phyloP scores from a whole-genome alignment of 345 rosid species.

The Anacardium occidentale region DNA sequence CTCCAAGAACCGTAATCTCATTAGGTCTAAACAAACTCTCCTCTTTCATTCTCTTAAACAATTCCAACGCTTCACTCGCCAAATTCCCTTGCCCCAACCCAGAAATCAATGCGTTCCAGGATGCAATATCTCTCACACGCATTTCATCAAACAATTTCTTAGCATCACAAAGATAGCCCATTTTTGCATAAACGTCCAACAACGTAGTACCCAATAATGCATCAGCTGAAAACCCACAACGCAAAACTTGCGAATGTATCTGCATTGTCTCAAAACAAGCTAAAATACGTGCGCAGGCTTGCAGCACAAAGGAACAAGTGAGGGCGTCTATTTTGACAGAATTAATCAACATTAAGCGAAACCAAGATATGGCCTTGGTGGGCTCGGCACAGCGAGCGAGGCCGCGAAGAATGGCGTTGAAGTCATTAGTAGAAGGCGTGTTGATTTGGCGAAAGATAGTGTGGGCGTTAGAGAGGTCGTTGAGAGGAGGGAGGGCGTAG shows the following conservation, averaged over 20 bases:
- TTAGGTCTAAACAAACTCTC: slow-evolving; percentile 50
- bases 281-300: slow-evolving; percentile 74
- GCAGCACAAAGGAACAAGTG: slow-evolving; percentile 73
- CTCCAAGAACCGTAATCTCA: slow-evolving; percentile 73
- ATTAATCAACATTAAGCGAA: slow-evolving; percentile 41
- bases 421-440: slow-evolving; percentile 71
- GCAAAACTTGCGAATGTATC: slow-evolving; percentile 52
- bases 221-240: slow-evolving; percentile 62
- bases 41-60: slow-evolving; percentile 57
- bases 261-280: slow-evolving; percentile 47
- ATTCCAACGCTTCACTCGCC: slow-evolving; percentile 58
- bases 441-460: slow-evolving; percentile 43
- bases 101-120: slow-evolving; percentile 83
- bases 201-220: slow-evolving; percentile 72
- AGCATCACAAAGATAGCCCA: slow-evolving; percentile 49
- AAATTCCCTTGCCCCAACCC: slow-evolving; percentile 67
- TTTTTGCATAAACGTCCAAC: slow-evolving; percentile 67
- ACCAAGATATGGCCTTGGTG: slow-evolving; percentile 53
- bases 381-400: slow-evolving; percentile 55
- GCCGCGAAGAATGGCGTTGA: slow-evolving; percentile 87
- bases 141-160: slow-evolving; percentile 73
- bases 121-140: slow-evolving; percentile 60
- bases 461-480: slow-evolving; percentile 57
- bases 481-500: slow-evolving; percentile 57
- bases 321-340: slow-evolving; percentile 63